Percentiles rank a stretch among this genome's conserved stretches.
phyloP scores from a whole-genome alignment of 1,284 basidiomycete species.

The Pyrrhoderma noxium region DNA sequence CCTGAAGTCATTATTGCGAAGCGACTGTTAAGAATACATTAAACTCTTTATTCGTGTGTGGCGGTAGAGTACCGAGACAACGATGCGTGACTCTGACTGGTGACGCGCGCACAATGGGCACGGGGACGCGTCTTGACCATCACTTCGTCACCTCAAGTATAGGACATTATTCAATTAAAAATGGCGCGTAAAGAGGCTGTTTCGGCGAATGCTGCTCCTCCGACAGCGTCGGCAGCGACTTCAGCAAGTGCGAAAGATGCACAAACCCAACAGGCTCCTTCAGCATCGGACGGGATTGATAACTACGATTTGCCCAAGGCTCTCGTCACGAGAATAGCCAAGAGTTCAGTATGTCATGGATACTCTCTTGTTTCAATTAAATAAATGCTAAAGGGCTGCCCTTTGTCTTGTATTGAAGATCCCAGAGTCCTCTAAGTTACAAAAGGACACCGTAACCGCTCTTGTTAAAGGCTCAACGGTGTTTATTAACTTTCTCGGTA shows the following conservation, averaged over 20 bases:
- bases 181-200: not conserved
- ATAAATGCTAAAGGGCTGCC: not conserved
- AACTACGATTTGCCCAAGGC: slow-evolving; percentile 82
- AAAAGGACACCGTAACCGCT: slow-evolving; percentile 79
- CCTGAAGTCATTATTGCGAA: not conserved
- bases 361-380: not conserved
- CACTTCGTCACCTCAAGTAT: too few relatives aligned
- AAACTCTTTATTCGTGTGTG: too few relatives aligned
- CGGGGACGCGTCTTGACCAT: too few relatives aligned
- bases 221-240: not conserved
- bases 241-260: slow-evolving; percentile 56
- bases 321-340: slow-evolving; percentile 76
- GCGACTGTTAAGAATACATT: too few relatives aligned
- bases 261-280: slow-evolving; percentile 52
- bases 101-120: too few relatives aligned
- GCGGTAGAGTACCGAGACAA: too few relatives aligned
- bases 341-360: slow-evolving; percentile 48
- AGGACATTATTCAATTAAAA: not conserved
- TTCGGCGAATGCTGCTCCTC: not conserved
- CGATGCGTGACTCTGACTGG: too few relatives aligned
- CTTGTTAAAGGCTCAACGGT: slow-evolving; percentile 82
- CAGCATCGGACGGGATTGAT: slow-evolving; percentile 73
- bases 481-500: slow-evolving; percentile 87
- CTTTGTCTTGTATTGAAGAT: slow-evolving; percentile 40
- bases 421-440: slow-evolving; percentile 77